Evolutionary conservation across 129 eudicot species (phyloP), one percentile per base, ranked within the genome.

Genomic region (Artemisia tridentata): DNA sequence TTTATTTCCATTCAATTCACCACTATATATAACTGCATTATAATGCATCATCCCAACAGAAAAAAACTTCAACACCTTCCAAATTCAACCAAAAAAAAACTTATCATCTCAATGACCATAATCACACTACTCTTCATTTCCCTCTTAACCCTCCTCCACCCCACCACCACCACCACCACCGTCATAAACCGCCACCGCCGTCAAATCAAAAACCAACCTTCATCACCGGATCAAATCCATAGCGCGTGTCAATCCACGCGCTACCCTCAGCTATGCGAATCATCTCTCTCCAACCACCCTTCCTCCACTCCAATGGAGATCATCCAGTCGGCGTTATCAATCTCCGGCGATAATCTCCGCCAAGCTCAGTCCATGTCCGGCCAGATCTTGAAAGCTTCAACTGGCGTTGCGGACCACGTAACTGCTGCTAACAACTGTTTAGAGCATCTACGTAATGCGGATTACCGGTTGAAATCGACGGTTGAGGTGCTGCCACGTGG

Each of bases 181-280:
- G 31, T 27, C 31, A 29, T 29, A 3, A 29, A 29, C 34, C 34
- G 34, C 34, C 34, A 29, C 63, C 78, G 0, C 75, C 70, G 8
- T 17, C 78, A 38, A 21, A 7, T 29, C 34, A 29, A 4, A 68
- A 25, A 67, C 7, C 65, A 11, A 17, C 45, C 75, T 17, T n/a
- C 83, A 0, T 12, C 71, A 1, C 46, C 84, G 0, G 67, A 80
- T 5, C 73, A 65, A 1, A 77, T 85, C 75, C 83, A 50, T 1
- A 82, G 63, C 53, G 95, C 95, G 16, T 90, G 97, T 56, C 79
- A 73, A 63, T 87, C 91, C 20, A 83, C 97, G 38, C 80, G 95
- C 5, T 77, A 76, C 67, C 83, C 79, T 1, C 74, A 81, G 6
- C 31, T 78, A 4, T 90, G 97, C 73, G 34, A 83, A 25, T 16